These are phyloP conservation scores for Jaltomata sinuosa DNA, from an alignment of 257 asterid genomes.

Conservation along the genomic window DNA sequence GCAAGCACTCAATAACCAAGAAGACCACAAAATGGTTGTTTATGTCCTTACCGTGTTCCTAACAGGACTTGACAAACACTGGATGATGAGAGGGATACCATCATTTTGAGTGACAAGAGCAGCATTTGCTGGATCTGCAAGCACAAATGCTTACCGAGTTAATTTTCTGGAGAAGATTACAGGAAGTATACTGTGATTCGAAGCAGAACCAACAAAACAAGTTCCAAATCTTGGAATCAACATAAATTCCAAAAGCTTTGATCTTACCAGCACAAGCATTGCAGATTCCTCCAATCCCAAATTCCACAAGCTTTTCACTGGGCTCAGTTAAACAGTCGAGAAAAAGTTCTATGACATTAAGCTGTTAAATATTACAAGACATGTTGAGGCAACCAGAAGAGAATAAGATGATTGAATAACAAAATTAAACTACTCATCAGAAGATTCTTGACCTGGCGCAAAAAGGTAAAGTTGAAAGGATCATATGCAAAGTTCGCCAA, in stretches of 20 bases:
- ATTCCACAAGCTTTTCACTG: conserved; percentile 79
- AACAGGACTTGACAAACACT: conserved; percentile 90
- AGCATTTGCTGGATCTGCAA: conserved; percentile 79
- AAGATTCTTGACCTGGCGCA: conserved; percentile 61
- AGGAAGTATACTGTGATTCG: background rate
- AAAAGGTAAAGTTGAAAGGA: conserved; percentile 73
- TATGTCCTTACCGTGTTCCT: conserved; percentile 59
- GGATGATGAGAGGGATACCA: conserved; percentile 79
- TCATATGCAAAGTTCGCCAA: conserved; percentile 92
- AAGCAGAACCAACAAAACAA: background rate
- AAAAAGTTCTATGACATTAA: conserved; percentile 83
- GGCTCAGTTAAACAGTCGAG: conserved; percentile 91
- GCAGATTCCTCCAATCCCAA: conserved; percentile 90
- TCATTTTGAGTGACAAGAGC: conserved; percentile 53
- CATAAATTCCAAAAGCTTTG: background rate
- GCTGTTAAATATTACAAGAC: conserved; percentile 34
- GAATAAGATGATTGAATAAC: background rate
- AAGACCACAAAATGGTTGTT: background rate
- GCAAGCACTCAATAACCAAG: background rate
- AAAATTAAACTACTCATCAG: background rate
- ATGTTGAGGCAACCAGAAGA: background rate
- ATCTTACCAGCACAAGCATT: conserved; percentile 66
- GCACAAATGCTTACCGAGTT: background rate
- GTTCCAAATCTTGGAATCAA: background rate
- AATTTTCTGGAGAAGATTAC: background rate